Percentiles rank a stretch among this genome's conserved stretches.
Conservation (phyloP, 1,284 basidiomycete genomes). For the Naganishia sp. region DNA sequence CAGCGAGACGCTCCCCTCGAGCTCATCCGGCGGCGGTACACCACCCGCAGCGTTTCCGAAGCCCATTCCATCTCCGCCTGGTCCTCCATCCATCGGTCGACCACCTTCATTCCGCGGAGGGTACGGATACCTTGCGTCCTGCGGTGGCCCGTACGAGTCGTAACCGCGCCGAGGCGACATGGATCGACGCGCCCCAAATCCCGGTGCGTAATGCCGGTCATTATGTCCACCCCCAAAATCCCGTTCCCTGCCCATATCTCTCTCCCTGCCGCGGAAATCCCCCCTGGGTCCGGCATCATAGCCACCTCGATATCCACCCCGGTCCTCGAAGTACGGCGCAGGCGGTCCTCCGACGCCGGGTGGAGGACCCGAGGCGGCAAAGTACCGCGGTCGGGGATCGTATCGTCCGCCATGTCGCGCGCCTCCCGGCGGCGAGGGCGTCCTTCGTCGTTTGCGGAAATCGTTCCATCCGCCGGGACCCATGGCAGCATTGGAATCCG, state of each 20-base stretch:
- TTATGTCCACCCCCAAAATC: conserved; percentile 1
- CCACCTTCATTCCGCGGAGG: conserved; percentile 11
- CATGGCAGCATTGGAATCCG: background rate
- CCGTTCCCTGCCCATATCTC: conserved; percentile 22
- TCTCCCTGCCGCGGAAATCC: conserved; percentile 11
- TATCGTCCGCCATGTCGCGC: conserved; percentile 54
- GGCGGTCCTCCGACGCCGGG: conserved; percentile 13
- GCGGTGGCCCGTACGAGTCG: conserved; percentile 1
- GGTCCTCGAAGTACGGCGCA: conserved; percentile 21
- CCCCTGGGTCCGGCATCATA: conserved; percentile 6
- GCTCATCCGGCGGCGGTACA: conserved; percentile 68
- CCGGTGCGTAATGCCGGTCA: conserved; percentile 11
- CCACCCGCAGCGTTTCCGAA: conserved; percentile 3
- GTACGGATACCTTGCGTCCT: conserved; percentile 9
- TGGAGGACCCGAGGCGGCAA: conserved; percentile 66
- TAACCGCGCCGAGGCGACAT: conserved; percentile 21
- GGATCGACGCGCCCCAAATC: conserved; percentile 7
- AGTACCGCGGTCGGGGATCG: conserved; percentile 75
- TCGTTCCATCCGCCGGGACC: conserved; percentile 1
- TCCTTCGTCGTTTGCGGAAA: conserved; percentile 18
- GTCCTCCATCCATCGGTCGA: background rate
- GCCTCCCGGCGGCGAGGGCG: conserved; percentile 8
- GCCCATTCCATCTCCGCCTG: conserved; percentile 1
- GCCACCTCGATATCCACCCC: conserved; percentile 28
- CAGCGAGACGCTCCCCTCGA: conserved; percentile 76